phyloP scores from a whole-genome alignment of 2,329 filamentous ascomycete genomes.

The Cladosporium sp. region DNA sequence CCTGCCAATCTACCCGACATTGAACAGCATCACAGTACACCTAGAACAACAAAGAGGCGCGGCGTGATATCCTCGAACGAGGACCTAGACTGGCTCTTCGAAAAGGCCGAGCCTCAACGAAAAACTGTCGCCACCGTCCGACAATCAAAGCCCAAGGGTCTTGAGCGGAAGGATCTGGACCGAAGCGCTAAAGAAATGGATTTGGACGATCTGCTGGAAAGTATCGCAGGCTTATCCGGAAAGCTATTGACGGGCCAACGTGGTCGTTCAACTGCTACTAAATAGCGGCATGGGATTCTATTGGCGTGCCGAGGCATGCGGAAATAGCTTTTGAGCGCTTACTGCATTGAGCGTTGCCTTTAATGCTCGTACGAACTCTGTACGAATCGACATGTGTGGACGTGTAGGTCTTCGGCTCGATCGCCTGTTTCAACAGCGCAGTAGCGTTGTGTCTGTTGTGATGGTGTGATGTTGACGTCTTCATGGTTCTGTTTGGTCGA shows the following conservation, averaged over 20 bases:
- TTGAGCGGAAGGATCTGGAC: not conserved
- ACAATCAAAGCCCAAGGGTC: not conserved
- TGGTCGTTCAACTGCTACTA: not conserved
- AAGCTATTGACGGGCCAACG: constrained; percentile 3
- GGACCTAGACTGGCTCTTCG: constrained; percentile 26
- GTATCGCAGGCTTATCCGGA: constrained; percentile 20
- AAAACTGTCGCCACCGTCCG: not conserved
- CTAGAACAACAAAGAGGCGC: not conserved
- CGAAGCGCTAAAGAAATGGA: constrained; percentile 21
- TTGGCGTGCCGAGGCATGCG: too few species aligned
- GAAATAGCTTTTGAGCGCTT: too few species aligned
- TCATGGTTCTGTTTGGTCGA: too few species aligned
- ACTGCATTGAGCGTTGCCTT: too few species aligned
- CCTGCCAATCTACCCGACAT: not conserved
- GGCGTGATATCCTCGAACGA: constrained; percentile 10
- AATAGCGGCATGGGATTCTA: too few species aligned
- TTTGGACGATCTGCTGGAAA: constrained; percentile 27
- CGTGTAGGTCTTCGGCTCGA: too few species aligned
- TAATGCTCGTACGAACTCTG: too few species aligned
- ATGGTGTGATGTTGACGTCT: too few species aligned
- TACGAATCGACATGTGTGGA: too few species aligned
- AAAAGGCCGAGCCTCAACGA: not conserved
- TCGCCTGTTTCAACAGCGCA: too few species aligned
- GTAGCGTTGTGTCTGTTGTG: too few species aligned
- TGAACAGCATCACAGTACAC: not conserved